phyloP scores from a whole-genome alignment of 2,329 filamentous ascomycete species.

The Neurospora sp. region DNA sequence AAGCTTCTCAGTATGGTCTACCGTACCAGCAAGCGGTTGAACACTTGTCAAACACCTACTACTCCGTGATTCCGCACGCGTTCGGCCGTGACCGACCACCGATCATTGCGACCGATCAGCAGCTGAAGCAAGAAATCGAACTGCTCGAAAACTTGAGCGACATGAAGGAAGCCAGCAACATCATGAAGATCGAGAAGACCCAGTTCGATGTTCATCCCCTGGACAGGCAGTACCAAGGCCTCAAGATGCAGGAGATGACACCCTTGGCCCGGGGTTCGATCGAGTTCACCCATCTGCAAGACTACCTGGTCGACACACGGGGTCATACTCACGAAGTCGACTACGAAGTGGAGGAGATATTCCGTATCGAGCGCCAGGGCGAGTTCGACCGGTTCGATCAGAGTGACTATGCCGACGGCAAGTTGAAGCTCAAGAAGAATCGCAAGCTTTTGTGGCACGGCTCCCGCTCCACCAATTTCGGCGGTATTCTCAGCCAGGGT shows the following conservation, averaged over 20 bases:
- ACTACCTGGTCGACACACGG: slow-evolving; percentile 57
- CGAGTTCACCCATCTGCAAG: slow-evolving; percentile 56
- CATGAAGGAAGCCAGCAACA: slow-evolving; percentile 71
- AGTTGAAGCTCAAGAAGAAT: slow-evolving; percentile 38
- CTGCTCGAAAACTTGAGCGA: slow-evolving; percentile 72
- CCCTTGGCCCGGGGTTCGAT: slow-evolving; percentile 44
- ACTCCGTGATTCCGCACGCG: slow-evolving; percentile 70
- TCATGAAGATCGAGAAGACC: slow-evolving; percentile 57
- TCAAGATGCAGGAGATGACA: slow-evolving; percentile 69
- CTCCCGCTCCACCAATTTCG: slow-evolving; percentile 72
- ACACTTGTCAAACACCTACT: slow-evolving; percentile 65
- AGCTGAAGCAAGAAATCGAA: slow-evolving; percentile 67
- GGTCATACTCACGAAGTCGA: slow-evolving; percentile 54
- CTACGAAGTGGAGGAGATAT: slow-evolving; percentile 63
- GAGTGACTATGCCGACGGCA: slow-evolving; percentile 32
- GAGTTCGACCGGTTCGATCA: slow-evolving; percentile 60
- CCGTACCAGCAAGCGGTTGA: slow-evolving; percentile 37
- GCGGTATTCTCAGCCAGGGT: slow-evolving; percentile 78
- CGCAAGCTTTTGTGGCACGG: slow-evolving; percentile 81
- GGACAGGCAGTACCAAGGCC: slow-evolving; percentile 61
- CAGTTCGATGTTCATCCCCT: slow-evolving; percentile 49
- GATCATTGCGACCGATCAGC: slow-evolving; percentile 43
- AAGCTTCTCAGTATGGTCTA: slow-evolving; percentile 35
- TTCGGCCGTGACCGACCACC: slow-evolving; percentile 69
- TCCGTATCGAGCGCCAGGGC: slow-evolving; percentile 68